Percentiles rank a stretch among this genome's conserved stretches.
phyloP scores from a whole-genome alignment of 108 stramenopile species.

The Nitzschia sp. region DNA sequence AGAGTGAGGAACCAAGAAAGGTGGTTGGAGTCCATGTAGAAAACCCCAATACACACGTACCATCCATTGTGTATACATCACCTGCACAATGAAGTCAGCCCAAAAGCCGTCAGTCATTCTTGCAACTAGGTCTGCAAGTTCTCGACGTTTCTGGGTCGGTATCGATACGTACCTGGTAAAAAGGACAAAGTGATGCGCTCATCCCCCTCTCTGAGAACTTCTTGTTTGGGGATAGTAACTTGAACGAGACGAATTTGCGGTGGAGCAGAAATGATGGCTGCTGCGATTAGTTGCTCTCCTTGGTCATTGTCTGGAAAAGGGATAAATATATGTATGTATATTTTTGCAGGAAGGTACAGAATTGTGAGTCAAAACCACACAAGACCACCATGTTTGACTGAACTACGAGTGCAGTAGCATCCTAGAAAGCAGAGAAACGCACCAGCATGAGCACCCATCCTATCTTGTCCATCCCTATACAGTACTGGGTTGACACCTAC shows the following conservation, averaged over 20 bases:
- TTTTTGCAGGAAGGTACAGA: neutral
- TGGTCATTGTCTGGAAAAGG: conserved; percentile 45
- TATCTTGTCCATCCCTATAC: conserved; percentile 51
- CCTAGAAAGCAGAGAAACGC: neutral
- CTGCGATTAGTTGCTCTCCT: conserved; percentile 30
- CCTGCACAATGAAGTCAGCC: conserved; percentile 8
- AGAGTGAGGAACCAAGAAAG: neutral
- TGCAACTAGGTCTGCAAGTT: too few relatives aligned
- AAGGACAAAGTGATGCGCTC: conserved; percentile 41
- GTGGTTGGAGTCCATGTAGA: neutral
- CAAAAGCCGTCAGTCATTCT: too few relatives aligned
- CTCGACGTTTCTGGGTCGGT: too few relatives aligned
- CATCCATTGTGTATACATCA: conserved; percentile 64
- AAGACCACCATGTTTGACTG: too few relatives aligned
- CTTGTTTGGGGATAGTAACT: neutral
- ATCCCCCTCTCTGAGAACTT: conserved; percentile 18
- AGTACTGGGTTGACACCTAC: conserved; percentile 53
- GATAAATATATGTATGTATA: neutral
- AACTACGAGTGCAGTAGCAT: too few relatives aligned
- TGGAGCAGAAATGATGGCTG: conserved; percentile 14
- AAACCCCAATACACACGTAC: neutral
- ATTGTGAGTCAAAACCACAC: too few relatives aligned
- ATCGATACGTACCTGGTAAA: too few relatives aligned
- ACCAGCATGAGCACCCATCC: conserved; percentile 58
- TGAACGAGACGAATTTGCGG: neutral